Evolutionary conservation across 768 basidiomycete species (phyloP).

Genomic region (Hortiboletus campestris): DNA sequence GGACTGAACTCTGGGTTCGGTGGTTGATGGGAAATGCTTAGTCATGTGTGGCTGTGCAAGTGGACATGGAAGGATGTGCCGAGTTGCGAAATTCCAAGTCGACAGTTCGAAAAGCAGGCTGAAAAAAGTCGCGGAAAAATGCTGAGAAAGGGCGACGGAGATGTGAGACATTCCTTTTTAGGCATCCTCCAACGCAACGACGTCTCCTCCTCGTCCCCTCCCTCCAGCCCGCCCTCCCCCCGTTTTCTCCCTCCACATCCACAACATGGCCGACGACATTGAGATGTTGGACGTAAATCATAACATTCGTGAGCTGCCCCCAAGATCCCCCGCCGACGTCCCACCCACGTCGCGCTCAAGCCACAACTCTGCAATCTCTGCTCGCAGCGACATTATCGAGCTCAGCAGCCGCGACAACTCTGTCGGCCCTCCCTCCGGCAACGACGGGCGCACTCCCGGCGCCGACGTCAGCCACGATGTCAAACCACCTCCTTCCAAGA

Average conservation of each 20-base stretch:
- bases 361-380: slow-evolving; percentile 18
- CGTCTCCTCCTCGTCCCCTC: slow-evolving; percentile 28
- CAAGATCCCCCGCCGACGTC: slow-evolving; percentile 5
- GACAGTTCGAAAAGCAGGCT: slow-evolving; percentile 20
- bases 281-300: slow-evolving; percentile 26
- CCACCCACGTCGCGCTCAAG: slow-evolving; percentile 13
- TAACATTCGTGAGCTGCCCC: not conserved
- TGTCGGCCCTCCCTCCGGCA: slow-evolving; percentile 13
- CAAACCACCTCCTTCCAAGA: slow-evolving; percentile 32
- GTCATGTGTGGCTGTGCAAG: slow-evolving; percentile 21
- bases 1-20: too few relatives aligned
- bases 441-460: slow-evolving; percentile 10
- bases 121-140: slow-evolving; percentile 28
- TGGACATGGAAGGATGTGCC: not conserved
- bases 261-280: slow-evolving; percentile 28
- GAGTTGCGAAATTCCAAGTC: slow-evolving; percentile 27
- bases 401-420: slow-evolving; percentile 33
- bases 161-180: slow-evolving; percentile 38
- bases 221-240: slow-evolving; percentile 11
- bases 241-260: not conserved
- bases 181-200: slow-evolving; percentile 34
- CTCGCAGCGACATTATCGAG: slow-evolving; percentile 26
- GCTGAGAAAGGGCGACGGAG: slow-evolving; percentile 27
- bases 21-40: slow-evolving; percentile 27
- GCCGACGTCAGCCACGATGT: slow-evolving; percentile 20